A percentile compares a stretch with the other conserved stretches of the same genome.
These are phyloP conservation scores for Ascosphaera acerosa DNA, from an alignment of 2,329 filamentous ascomycete species.

Conservation along the genomic window DNA sequence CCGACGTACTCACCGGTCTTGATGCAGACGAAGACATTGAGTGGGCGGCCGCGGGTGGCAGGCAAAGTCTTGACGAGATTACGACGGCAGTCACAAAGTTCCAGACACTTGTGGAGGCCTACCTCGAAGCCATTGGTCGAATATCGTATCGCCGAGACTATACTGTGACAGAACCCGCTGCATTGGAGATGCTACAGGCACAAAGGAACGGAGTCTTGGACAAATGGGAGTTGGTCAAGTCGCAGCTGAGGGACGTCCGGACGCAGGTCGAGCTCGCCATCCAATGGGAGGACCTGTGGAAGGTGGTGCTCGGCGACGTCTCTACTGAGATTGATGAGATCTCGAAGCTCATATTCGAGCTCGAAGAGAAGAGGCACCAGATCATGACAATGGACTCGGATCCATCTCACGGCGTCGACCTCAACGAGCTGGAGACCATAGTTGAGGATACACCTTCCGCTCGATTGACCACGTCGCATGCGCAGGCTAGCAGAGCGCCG, in stretches of 20 bases:
- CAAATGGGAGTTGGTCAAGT: constrained; percentile 65
- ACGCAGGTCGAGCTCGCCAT: constrained; percentile 86
- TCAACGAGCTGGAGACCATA: constrained; percentile 77
- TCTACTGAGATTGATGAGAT: constrained; percentile 66
- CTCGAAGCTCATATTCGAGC: constrained; percentile 68
- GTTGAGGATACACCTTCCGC: constrained; percentile 55
- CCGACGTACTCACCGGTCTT: constrained; percentile 64
- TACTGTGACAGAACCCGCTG: constrained; percentile 38
- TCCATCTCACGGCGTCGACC: constrained; percentile 33
- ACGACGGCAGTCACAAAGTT: constrained; percentile 55
- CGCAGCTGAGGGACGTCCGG: constrained; percentile 53
- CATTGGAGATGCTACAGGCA: constrained; percentile 47
- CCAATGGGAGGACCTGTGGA: constrained; percentile 98
- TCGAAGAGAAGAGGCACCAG: constrained; percentile 85
- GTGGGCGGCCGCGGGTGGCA: constrained; percentile 73
- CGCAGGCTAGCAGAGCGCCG: constrained; percentile 40
- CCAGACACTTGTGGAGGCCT: constrained; percentile 72
- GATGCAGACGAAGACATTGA: constrained; percentile 95
- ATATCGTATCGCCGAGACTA: constrained; percentile 63
- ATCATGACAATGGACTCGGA: constrained; percentile 37
- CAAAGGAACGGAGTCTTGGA: constrained; percentile 75
- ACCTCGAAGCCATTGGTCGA: constrained; percentile 80
- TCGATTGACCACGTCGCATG: constrained; percentile 28
- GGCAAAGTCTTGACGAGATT: constrained; percentile 27
- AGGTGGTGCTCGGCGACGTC: constrained; percentile 76